phyloP scores from a whole-genome alignment of 345 rosid genomes.

The Citrus maxima region DNA sequence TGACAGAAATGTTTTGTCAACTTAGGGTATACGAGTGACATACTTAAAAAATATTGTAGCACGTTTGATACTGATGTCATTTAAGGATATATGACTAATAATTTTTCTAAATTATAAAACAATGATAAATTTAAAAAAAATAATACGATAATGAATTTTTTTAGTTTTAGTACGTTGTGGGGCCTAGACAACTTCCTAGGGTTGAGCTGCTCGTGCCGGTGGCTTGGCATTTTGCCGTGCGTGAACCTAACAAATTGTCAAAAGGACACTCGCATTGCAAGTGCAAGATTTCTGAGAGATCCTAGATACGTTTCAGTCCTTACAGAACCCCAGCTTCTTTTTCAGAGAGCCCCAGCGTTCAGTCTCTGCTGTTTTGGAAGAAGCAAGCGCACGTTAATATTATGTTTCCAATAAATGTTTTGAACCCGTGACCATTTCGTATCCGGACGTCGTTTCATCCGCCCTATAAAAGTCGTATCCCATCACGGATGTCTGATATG shows the following conservation, averaged over 20 bases:
- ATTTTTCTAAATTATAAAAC: fast-evolving
- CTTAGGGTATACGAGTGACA: no score
- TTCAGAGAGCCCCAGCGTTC: conserved; percentile 6
- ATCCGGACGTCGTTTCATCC: background rate
- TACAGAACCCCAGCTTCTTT: background rate
- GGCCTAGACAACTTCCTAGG: no score
- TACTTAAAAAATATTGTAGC: fast-evolving
- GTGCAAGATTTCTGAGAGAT: conserved; percentile 3
- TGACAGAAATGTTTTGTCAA: no score
- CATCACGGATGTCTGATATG: no score
- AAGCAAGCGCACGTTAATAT: background rate
- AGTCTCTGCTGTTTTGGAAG: background rate
- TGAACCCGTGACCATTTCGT: background rate
- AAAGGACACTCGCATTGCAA: background rate
- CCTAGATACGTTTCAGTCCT: background rate
- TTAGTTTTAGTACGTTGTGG: no score
- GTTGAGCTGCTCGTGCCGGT: no score
- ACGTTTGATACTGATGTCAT: no score
- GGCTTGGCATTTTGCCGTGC: background rate
- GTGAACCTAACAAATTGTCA: background rate
- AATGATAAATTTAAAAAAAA: no score
- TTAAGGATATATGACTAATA: no score
- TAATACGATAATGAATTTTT: no score
- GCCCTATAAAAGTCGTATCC: background rate
- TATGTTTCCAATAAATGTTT: background rate